These are phyloP conservation scores for Triangularia setosa DNA, from an alignment of 2,329 filamentous ascomycete species.

Conservation along the genomic window DNA sequence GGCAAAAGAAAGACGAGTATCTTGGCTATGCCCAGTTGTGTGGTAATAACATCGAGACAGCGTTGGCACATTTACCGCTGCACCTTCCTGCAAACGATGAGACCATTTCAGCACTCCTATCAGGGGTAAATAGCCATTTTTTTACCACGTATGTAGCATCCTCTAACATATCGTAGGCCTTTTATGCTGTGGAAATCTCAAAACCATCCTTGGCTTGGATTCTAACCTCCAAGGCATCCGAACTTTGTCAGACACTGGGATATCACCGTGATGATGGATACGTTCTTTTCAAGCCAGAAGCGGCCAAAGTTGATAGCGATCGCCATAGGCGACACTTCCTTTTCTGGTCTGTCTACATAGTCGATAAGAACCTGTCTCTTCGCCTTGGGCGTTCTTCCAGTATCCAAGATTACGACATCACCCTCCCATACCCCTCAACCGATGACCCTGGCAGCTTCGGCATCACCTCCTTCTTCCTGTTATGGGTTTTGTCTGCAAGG, in stretches of 20 bases:
- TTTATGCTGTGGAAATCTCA: constrained; percentile 59
- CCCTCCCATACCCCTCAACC: constrained; percentile 35
- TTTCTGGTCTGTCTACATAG: constrained; percentile 49
- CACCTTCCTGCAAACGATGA: constrained; percentile 51
- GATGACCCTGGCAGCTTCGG: constrained; percentile 15
- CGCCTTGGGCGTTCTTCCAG: constrained; percentile 56
- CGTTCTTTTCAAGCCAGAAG: background rate
- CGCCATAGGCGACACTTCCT: constrained; percentile 26
- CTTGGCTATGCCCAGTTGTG: constrained; percentile 39
- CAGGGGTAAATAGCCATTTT: too few species aligned
- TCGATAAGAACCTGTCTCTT: constrained; percentile 56
- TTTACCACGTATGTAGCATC: too few species aligned
- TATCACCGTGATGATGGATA: constrained; percentile 47
- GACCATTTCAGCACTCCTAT: constrained; percentile 53
- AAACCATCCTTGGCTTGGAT: constrained; percentile 62
- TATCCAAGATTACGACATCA: constrained; percentile 55
- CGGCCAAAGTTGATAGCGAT: background rate
- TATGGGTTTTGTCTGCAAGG: constrained; percentile 52
- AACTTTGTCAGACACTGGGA: constrained; percentile 59
- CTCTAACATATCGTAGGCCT: too few species aligned
- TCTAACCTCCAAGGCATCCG: constrained; percentile 53
- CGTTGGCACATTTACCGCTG: constrained; percentile 48
- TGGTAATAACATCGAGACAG: constrained; percentile 46
- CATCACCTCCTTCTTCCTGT: constrained; percentile 37
- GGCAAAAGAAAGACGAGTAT: constrained; percentile 25